Percentiles rank a stretch among this genome's conserved stretches.
Conservation (phyloP, 306 rosid genomes). For the Prunus mume region DNA sequence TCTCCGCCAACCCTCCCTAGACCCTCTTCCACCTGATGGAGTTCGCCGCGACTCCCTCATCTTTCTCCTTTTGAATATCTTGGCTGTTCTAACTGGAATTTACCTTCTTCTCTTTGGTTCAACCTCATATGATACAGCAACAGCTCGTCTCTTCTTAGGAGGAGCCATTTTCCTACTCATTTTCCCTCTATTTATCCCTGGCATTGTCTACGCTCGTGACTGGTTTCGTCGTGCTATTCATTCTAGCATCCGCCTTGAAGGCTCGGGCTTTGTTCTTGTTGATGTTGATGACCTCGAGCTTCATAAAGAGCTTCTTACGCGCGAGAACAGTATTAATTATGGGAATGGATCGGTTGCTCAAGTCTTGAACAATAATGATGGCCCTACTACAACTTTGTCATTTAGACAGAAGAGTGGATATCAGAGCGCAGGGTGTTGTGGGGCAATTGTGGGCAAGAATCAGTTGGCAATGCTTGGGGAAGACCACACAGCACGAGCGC, state of each 20-base stretch:
- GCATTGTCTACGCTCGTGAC: conserved; percentile 61
- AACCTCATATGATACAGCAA: conserved; percentile 32
- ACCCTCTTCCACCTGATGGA: conserved; percentile 59
- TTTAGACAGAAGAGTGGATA: conserved; percentile 22
- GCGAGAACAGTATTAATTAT: conserved; percentile 32
- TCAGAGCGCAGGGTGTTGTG: conserved; percentile 35
- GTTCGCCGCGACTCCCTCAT: conserved; percentile 63
- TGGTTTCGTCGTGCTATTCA: conserved; percentile 58
- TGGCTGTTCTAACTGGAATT: conserved; percentile 73
- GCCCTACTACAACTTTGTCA: background rate
- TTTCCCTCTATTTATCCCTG: conserved; percentile 69
- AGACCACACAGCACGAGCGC: conserved; percentile 60
- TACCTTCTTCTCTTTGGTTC: conserved; percentile 78
- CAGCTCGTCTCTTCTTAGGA: conserved; percentile 48
- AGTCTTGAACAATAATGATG: conserved; percentile 22
- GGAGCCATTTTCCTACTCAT: conserved; percentile 73
- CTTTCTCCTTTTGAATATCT: conserved; percentile 62
- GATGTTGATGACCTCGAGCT: conserved; percentile 88
- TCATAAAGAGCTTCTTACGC: conserved; percentile 68
- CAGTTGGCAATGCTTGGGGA: conserved; percentile 78
- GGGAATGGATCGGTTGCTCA: conserved; percentile 33
- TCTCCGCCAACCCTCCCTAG: conserved; percentile 71
- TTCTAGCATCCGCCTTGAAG: conserved; percentile 50
- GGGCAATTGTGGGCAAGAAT: conserved; percentile 39
- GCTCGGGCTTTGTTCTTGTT: conserved; percentile 64